phyloP scores from a whole-genome alignment of 2,329 filamentous ascomycete genomes.

The Teratosphaeria viscida region DNA sequence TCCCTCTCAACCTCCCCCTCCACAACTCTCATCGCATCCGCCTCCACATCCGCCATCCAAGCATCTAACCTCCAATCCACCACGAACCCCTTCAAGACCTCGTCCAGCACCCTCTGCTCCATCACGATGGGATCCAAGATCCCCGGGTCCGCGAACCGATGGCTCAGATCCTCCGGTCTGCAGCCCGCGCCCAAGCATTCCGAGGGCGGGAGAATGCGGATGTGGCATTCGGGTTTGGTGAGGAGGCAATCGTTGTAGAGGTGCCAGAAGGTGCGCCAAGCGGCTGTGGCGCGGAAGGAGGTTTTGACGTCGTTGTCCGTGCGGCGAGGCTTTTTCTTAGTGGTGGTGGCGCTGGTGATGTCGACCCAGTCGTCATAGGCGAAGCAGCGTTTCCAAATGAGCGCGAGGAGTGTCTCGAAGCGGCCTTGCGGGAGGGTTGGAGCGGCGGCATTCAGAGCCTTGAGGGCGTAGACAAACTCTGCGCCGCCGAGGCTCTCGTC shows the following conservation, averaged over 20 bases:
- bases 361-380: conserved; percentile 74
- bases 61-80: conserved; percentile 58
- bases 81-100: conserved; percentile 52
- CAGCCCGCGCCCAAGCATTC: conserved; percentile 42
- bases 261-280: conserved; percentile 38
- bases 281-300: conserved; percentile 35
- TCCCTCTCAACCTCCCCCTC: conserved; percentile 25
- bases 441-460: conserved; percentile 43
- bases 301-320: conserved; percentile 58
- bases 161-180: conserved; percentile 50
- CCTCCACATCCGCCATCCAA: conserved; percentile 47
- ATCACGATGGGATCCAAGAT: conserved; percentile 57
- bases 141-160: conserved; percentile 41
- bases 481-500: conserved; percentile 34
- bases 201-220: conserved; percentile 17
- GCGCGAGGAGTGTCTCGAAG: conserved; percentile 43
- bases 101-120: conserved; percentile 65
- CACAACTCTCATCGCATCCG: conserved; percentile 29
- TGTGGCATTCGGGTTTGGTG: conserved; percentile 4
- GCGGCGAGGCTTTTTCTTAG: conserved; percentile 25
- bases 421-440: conserved; percentile 43
- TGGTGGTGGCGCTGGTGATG: conserved; percentile 66
- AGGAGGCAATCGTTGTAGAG: conserved; percentile 9
- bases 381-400: conserved; percentile 84
- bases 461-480: conserved; percentile 67